These are phyloP conservation scores for Wickerhamiella musiphila DNA, from an alignment of 805 yeast species.

Conservation along the genomic window DNA sequence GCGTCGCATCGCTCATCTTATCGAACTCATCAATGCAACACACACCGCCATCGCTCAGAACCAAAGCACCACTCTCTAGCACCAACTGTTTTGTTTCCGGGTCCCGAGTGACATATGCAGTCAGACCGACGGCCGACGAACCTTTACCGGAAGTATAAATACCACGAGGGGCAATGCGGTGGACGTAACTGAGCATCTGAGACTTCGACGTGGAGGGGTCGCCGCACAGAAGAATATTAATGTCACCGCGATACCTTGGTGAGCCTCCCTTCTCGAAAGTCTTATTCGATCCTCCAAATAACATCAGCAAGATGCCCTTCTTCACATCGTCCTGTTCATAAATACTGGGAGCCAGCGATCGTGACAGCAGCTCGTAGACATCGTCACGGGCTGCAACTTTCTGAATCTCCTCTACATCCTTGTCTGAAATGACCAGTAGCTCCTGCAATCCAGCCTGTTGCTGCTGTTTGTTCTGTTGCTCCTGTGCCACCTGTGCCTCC, in stretches of 20 bases:
- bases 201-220: slow-evolving; percentile 98
- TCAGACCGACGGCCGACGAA: slow-evolving; percentile 95
- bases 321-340: slow-evolving; percentile 94
- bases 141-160: slow-evolving; percentile 98
- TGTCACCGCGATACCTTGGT: slow-evolving; percentile 80
- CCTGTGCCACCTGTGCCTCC: slow-evolving; percentile 25
- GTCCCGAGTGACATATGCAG: slow-evolving; percentile 93
- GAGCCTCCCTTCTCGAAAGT: slow-evolving; percentile 71
- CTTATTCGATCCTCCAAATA: slow-evolving; percentile 93
- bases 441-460: slow-evolving; percentile 61
- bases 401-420: slow-evolving; percentile 48
- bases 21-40: slow-evolving; percentile 98
- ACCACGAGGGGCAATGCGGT: slow-evolving; percentile 95
- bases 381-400: slow-evolving; percentile 53
- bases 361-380: slow-evolving; percentile 65
- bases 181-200: slow-evolving; percentile 85
- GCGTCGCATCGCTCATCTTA: slow-evolving; percentile 86
- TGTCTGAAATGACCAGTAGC: slow-evolving; percentile 45
- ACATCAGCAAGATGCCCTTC: slow-evolving; percentile 79
- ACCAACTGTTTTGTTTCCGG: slow-evolving; percentile 86
- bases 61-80: slow-evolving; percentile 90
- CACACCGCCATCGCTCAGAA: slow-evolving; percentile 91
- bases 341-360: slow-evolving; percentile 93
- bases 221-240: slow-evolving; percentile 82
- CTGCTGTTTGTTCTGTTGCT: slow-evolving; percentile 35